Percentiles rank a stretch among this genome's conserved stretches.
phyloP scores from a whole-genome alignment of 805 yeast genomes.

The Starmera dryadoides region DNA sequence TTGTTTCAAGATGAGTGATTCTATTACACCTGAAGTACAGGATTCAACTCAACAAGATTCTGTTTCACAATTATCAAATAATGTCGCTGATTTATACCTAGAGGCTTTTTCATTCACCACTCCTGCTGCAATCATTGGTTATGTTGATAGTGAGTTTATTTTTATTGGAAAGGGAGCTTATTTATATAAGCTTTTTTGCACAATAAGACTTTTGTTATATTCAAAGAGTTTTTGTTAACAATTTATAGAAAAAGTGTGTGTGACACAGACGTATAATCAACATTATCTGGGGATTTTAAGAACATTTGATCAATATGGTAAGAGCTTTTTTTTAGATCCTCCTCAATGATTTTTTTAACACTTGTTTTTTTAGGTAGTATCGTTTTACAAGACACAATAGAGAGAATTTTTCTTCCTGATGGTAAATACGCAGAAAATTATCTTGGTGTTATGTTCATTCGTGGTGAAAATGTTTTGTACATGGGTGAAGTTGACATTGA shows the following conservation, averaged over 20 bases:
- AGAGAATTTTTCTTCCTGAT: conserved; percentile 64
- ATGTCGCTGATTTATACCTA: conserved; percentile 52
- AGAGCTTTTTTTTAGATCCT: conserved; percentile 29
- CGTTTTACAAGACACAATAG: conserved; percentile 85
- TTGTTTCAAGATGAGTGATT: not conserved
- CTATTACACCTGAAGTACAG: conserved; percentile 1
- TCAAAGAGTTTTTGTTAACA: not conserved
- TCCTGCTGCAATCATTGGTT: conserved; percentile 84
- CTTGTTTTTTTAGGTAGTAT: conserved; percentile 49
- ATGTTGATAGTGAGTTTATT: conserved; percentile 53
- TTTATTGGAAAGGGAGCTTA: too few relatives aligned
- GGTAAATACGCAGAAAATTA: conserved; percentile 65
- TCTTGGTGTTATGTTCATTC: conserved; percentile 77
- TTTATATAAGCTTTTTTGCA: too few relatives aligned
- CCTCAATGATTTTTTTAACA: too few relatives aligned
- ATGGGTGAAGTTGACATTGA: conserved; percentile 91
- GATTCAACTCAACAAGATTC: conserved; percentile 1
- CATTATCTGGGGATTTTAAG: conserved; percentile 82
- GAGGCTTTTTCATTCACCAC: conserved; percentile 82
- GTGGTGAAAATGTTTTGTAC: conserved; percentile 95
- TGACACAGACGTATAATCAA: conserved; percentile 84
- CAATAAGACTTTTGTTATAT: too few relatives aligned
- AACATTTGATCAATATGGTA: conserved; percentile 87
- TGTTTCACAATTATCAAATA: conserved; percentile 24
- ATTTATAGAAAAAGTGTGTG: conserved; percentile 54